Evolutionary conservation across 306 rosid genomes (phyloP).

Genomic region (Purshia tridentata): DNA sequence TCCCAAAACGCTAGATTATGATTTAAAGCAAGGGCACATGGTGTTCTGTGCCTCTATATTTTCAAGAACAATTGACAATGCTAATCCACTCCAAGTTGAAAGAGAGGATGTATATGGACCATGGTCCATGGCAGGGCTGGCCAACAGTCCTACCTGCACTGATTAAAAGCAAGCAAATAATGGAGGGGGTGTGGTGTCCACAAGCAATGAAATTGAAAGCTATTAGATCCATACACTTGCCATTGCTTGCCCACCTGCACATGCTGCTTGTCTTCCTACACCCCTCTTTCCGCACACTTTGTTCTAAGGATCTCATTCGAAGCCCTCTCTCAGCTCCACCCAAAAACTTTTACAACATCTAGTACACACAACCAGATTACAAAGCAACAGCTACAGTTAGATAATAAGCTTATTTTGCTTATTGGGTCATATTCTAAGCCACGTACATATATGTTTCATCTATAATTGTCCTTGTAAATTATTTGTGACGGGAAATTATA

Average conservation of each 20-base stretch:
- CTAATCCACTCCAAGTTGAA: constrained; percentile 7
- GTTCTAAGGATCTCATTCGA: neutral
- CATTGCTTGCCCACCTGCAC: constrained; percentile 25
- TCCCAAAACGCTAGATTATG: constrained; percentile 6
- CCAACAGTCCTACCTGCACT: constrained; percentile 13
- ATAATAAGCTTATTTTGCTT: constrained; percentile 16
- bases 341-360: neutral
- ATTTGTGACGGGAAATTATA: constrained; percentile 14
- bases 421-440: constrained; percentile 23
- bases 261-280: constrained; percentile 19
- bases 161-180: constrained; percentile 30
- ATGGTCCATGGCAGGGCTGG: constrained; percentile 5
- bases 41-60: neutral
- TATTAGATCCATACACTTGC: constrained; percentile 19
- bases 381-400: neutral
- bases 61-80: constrained; percentile 15
- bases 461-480: neutral
- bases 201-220: constrained; percentile 3
- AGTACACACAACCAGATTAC: constrained; percentile 6
- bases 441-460: neutral
- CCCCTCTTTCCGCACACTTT: constrained; percentile 13
- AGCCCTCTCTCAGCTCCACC: neutral
- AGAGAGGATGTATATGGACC: neutral
- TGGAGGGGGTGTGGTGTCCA: constrained; percentile 30
- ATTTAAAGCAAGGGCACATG: neutral